Percentiles rank a stretch among this genome's conserved stretches.
These are phyloP conservation scores for Pichia sp. DNA, from an alignment of 1,139 yeast genomes.

Conservation along the genomic window DNA sequence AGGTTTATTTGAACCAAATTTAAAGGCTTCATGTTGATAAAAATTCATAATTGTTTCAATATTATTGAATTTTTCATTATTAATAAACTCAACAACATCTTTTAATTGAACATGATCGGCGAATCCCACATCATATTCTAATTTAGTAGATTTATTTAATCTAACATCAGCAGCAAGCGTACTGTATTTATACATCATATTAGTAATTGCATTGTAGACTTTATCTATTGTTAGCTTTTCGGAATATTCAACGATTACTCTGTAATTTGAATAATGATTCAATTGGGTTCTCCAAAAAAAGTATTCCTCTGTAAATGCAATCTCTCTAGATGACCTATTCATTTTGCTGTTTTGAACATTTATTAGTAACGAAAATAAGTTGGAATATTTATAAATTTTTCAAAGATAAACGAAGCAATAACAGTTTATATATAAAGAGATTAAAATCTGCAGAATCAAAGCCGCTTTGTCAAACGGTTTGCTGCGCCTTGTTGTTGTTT, in stretches of 20 bases:
- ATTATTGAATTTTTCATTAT: slow-evolving; percentile 1
- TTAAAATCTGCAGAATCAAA: no score
- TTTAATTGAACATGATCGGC: slow-evolving; percentile 2
- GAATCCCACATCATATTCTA: not conserved
- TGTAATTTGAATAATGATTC: slow-evolving; percentile 5
- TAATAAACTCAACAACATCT: slow-evolving; percentile 11
- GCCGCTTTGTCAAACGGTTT: no score
- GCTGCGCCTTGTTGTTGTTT: no score
- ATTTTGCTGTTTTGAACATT: not conserved
- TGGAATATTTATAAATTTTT: no score
- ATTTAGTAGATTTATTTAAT: not conserved
- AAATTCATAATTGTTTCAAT: slow-evolving; percentile 1
- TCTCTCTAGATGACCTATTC: not conserved
- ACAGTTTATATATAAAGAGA: no score
- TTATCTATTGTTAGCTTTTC: slow-evolving; percentile 1
- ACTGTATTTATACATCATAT: slow-evolving; percentile 8
- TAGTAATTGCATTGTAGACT: slow-evolving; percentile 6
- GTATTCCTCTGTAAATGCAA: slow-evolving; percentile 3
- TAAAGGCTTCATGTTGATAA: slow-evolving; percentile 1
- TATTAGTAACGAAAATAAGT: no score
- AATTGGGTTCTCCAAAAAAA: slow-evolving; percentile 11
- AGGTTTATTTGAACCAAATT: slow-evolving; percentile 3
- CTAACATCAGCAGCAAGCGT: slow-evolving; percentile 6
- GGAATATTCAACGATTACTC: slow-evolving; percentile 8
- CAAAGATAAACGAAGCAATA: no score